phyloP scores from a whole-genome alignment of 2,329 filamentous ascomycete species.

The Epichloe scottii region DNA sequence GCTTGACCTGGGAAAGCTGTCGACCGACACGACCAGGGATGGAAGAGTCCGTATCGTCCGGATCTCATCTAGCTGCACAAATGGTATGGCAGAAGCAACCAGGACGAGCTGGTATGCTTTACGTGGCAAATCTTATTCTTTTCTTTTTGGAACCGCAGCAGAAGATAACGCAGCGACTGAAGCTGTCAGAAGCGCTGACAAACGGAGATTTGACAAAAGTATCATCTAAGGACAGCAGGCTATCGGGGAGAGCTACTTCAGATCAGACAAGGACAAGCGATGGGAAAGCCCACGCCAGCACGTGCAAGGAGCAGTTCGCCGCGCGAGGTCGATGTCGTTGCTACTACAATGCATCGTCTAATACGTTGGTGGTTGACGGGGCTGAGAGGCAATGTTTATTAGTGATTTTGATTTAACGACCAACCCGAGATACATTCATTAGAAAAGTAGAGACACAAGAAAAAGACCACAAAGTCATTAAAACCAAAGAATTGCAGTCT shows the following conservation, averaged over 20 bases:
- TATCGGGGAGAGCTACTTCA: not conserved
- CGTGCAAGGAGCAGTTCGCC: not conserved
- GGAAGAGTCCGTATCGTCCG: not conserved
- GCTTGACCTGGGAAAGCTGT: not conserved
- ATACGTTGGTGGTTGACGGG: not conserved
- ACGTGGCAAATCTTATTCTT: not conserved
- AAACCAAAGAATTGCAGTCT: not conserved
- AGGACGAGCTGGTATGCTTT: not conserved
- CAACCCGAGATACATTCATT: conserved; percentile 4
- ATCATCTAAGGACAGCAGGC: not conserved
- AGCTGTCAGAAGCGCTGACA: not conserved
- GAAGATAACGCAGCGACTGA: not conserved
- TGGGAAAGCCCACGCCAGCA: not conserved
- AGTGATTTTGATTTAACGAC: not conserved
- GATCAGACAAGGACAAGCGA: not conserved
- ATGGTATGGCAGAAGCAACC: not conserved
- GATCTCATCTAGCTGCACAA: not conserved
- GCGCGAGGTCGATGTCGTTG: not conserved
- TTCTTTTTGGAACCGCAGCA: not conserved
- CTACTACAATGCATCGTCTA: not conserved
- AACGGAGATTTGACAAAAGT: not conserved
- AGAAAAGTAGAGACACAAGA: not conserved
- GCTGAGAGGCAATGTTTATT: not conserved
- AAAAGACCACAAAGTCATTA: not conserved
- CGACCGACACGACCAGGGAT: not conserved